Conservation (phyloP, 805 yeast genomes). For the Candida michaelii region DNA sequence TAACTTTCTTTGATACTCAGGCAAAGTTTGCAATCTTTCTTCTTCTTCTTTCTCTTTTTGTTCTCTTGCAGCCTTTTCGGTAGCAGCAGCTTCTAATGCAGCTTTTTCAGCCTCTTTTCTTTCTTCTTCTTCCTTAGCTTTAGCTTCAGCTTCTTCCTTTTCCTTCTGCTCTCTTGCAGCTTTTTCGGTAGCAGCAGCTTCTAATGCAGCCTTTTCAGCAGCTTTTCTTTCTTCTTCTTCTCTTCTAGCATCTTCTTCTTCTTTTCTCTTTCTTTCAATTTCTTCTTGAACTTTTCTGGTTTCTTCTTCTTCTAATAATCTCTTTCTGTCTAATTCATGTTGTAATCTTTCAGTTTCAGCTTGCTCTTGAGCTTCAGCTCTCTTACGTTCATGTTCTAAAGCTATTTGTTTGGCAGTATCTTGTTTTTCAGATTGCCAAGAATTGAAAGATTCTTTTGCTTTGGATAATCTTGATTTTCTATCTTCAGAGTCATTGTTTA, state of each 20-base stretch:
- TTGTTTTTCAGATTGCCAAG: constrained; percentile 48
- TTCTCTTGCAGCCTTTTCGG: constrained; percentile 6
- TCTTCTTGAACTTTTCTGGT: constrained; percentile 31
- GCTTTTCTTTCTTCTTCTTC: constrained; percentile 15
- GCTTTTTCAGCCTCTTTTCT: constrained; percentile 17
- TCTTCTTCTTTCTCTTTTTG: constrained; percentile 15
- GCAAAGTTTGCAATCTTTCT: constrained; percentile 20
- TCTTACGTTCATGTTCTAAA: constrained; percentile 33
- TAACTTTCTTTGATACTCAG: constrained; percentile 27
- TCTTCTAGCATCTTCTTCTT: constrained; percentile 18
- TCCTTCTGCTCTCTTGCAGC: constrained; percentile 18
- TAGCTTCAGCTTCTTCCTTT: constrained; percentile 16
- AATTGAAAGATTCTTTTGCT: constrained; percentile 39
- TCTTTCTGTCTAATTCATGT: constrained; percentile 37
- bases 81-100: constrained; percentile 20
- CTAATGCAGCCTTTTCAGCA: constrained; percentile 17
- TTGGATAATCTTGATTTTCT: constrained; percentile 36
- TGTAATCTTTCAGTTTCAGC: constrained; percentile 30
- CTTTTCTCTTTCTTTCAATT: constrained; percentile 21
- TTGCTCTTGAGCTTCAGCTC: constrained; percentile 44
- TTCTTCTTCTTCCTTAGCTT: constrained; percentile 9
- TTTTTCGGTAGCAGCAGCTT: constrained; percentile 16
- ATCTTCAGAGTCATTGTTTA: constrained; percentile 38
- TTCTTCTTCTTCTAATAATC: constrained; percentile 33
- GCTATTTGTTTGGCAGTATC: constrained; percentile 41